Conservation (phyloP, 2,329 filamentous ascomycete genomes). For the Capronia americana region DNA sequence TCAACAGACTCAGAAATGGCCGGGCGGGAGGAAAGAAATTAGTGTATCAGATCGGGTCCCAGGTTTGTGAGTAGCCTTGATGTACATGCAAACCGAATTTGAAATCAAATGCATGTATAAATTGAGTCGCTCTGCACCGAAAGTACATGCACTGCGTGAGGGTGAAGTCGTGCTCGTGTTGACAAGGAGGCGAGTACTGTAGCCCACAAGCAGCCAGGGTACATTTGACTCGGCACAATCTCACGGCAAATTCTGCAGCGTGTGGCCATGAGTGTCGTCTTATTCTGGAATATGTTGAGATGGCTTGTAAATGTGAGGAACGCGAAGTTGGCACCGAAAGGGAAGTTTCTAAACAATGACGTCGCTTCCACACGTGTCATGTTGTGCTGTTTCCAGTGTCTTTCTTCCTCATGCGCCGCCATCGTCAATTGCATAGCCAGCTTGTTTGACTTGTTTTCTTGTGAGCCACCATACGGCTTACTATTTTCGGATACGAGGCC, state of each 20-base stretch:
- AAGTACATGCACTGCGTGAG: not conserved
- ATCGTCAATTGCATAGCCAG: too few species aligned
- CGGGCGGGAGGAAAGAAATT: slow-evolving; percentile 20
- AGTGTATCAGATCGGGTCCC: slow-evolving; percentile 15
- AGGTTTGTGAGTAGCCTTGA: not conserved
- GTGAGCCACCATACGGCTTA: too few species aligned
- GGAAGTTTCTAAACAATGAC: not conserved
- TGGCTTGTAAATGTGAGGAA: not conserved
- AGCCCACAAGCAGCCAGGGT: too few species aligned
- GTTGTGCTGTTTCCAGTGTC: too few species aligned
- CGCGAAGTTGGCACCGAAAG: not conserved
- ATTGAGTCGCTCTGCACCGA: not conserved
- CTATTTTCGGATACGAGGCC: too few species aligned
- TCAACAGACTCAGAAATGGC: slow-evolving; percentile 14
- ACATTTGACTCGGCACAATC: too few species aligned
- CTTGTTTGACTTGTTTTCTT: too few species aligned
- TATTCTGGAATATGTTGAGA: too few species aligned
- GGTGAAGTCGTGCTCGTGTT: not conserved
- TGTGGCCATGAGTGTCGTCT: too few species aligned
- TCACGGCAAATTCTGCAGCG: too few species aligned
- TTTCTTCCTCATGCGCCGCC: too few species aligned
- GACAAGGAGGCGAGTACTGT: too few species aligned
- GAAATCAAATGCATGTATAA: not conserved
- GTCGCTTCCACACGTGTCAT: not conserved
- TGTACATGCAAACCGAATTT: not conserved